Base-by-base conservation (phyloP, 768 basidiomycete genomes). In the Galerina marginata region DNA sequence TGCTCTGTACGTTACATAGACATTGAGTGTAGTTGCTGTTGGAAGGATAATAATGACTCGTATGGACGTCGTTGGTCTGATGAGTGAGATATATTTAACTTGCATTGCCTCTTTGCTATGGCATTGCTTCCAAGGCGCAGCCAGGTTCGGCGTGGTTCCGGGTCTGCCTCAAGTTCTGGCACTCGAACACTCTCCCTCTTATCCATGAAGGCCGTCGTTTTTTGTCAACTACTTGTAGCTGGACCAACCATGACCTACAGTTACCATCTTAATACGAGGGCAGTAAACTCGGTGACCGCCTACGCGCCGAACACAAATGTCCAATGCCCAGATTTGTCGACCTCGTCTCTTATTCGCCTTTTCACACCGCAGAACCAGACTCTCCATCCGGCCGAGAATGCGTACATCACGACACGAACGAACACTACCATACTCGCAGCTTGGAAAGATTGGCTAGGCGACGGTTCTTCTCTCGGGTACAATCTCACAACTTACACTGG, bases 361-460 rank as follows among this genome's bases (percentile, higher is more conserved):
- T 83, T 84, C 65, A 74, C 81, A 2, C 80, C 85, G 0, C 68
- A 79, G 49, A 82, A 76, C 23, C 88, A 87, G 69, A 65, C 77
- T 1, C 67, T 90, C 5, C 77, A 86, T 64, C 70, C 82, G 3
- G 66, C 69, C 15, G 89, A 90, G 66, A 53, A 52, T 0, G 72
- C 73, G 0, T 90, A 88, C 65, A 69, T 89, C 38, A 37, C 67
- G 9, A 67, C 73, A 4, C 80, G 88, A 9, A 69, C 78, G 16
- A 66, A 76, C 3, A 71, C 68, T 9, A 74, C 79, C 52, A 67
- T 86, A 2, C 77, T 80, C 0, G 64, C 66, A 25, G 84, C 84
- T 7, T 90, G 88, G 87, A 71, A 70, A 6, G 75, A 78, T 36
- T 91, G 89, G 87, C 60, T 90, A 45, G 83, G 83, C 1, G 74